Percentiles rank a stretch among this genome's conserved stretches.
These are phyloP conservation scores for Apiospora sp. DNA, from an alignment of 2,329 filamentous ascomycete species.

Conservation along the genomic window DNA sequence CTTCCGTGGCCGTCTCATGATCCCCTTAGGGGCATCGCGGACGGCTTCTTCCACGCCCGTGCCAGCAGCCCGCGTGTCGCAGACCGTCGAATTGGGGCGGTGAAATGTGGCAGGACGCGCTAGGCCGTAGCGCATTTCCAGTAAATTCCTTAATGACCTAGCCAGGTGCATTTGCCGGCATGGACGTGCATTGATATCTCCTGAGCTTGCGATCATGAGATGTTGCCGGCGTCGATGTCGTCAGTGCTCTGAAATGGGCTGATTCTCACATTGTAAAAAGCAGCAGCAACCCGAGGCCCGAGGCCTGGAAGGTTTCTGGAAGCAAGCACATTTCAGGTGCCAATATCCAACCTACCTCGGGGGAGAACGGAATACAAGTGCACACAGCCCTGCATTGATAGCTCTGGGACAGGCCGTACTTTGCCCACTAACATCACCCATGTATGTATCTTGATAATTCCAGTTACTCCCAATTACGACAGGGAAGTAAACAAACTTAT, in stretches of 20 bases:
- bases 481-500: too few relatives aligned
- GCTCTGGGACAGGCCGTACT: too few relatives aligned
- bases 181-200: background rate
- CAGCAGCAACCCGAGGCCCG: background rate
- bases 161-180: background rate
- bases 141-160: background rate
- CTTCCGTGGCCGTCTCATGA: conserved; percentile 1
- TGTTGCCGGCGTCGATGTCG: background rate
- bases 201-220: conserved; percentile 1
- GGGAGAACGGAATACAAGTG: too few relatives aligned
- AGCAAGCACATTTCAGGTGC: background rate
- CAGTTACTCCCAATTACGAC: too few relatives aligned
- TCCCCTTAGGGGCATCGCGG: background rate
- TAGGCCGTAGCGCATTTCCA: background rate
- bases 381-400: background rate
- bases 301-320: background rate
- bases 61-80: background rate
- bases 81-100: conserved; percentile 33
- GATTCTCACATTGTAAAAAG: background rate
- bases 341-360: background rate
- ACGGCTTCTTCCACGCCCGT: conserved; percentile 13
- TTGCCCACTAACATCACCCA: too few relatives aligned
- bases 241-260: background rate
- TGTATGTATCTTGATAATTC: too few relatives aligned
- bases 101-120: conserved; percentile 32